Evolutionary conservation across 2,329 filamentous ascomycete species (phyloP).

Genomic region (Clarireedia homoeocarpa): DNA sequence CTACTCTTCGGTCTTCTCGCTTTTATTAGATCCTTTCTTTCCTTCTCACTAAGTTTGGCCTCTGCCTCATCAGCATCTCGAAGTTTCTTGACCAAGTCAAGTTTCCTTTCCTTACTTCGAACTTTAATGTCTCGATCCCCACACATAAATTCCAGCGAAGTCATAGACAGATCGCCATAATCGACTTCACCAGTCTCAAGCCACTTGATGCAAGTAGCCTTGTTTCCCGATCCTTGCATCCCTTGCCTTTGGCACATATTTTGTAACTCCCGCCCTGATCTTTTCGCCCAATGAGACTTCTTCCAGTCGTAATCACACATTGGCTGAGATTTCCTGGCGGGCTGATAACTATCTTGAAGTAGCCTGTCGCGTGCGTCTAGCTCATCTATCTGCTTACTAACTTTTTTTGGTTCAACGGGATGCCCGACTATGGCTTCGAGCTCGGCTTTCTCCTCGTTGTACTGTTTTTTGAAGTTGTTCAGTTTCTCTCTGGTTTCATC

Average conservation of each 20-base stretch:
- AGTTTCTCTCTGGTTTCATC: background rate
- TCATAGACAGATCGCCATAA: background rate
- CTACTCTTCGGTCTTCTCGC: background rate
- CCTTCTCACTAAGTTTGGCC: background rate
- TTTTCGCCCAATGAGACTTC: conserved; percentile 18
- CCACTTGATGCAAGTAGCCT: background rate
- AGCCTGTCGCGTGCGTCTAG: background rate
- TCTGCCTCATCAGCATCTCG: background rate
- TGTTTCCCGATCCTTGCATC: conserved; percentile 11
- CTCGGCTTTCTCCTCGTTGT: background rate
- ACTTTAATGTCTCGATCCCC: background rate
- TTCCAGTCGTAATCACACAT: conserved; percentile 17
- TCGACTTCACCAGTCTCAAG: background rate
- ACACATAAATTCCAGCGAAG: background rate
- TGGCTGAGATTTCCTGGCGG: background rate
- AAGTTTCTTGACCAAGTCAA: background rate
- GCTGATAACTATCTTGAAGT: background rate
- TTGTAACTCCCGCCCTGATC: conserved; percentile 9
- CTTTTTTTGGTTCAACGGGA: background rate
- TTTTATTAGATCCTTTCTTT: background rate
- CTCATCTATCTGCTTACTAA: background rate
- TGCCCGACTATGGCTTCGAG: conserved; percentile 15
- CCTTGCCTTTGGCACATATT: conserved; percentile 12
- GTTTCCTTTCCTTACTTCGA: background rate
- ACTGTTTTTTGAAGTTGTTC: background rate